A percentile compares a stretch with the other conserved stretches of the same genome.
These are phyloP conservation scores for Neopestalotiopsis sp. DNA, from an alignment of 2,329 filamentous ascomycete genomes.

Conservation along the genomic window DNA sequence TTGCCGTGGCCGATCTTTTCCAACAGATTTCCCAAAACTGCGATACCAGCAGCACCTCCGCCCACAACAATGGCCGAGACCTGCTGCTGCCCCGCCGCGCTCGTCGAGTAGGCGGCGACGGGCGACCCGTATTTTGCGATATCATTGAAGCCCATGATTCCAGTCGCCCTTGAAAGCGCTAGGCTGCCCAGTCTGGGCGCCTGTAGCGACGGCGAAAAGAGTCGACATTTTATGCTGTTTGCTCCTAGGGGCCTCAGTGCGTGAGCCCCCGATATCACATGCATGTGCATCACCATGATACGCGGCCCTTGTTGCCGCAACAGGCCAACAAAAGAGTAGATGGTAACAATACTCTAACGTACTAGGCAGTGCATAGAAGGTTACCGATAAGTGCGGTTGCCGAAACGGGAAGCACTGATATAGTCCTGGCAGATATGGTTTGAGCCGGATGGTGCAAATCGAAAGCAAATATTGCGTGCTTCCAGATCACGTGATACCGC, in stretches of 20 bases:
- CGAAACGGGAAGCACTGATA: not conserved
- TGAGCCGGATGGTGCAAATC: not conserved
- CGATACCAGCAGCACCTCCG: slow-evolving; percentile 64
- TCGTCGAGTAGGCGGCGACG: not conserved
- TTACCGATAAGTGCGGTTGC: not conserved
- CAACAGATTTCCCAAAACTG: slow-evolving; percentile 65
- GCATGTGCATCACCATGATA: slow-evolving; percentile 11
- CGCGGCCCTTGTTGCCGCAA: slow-evolving; percentile 6
- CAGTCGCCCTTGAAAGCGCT: not conserved
- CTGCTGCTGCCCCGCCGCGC: not conserved
- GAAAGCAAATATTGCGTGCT: slow-evolving; percentile 13
- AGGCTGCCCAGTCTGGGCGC: not conserved
- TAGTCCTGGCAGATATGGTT: not conserved
- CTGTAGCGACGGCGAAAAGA: not conserved
- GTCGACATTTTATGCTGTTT: slow-evolving; percentile 13
- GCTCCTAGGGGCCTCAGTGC: not conserved
- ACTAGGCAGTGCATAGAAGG: not conserved
- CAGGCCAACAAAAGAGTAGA: not conserved
- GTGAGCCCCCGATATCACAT: slow-evolving; percentile 15
- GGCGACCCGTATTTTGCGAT: not conserved
- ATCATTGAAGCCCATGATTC: slow-evolving; percentile 15
- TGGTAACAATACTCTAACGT: not conserved
- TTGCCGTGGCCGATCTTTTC: slow-evolving; percentile 52
- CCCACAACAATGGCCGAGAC: slow-evolving; percentile 59
- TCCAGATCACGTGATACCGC: not conserved